Base-by-base conservation (phyloP, 2,329 filamentous ascomycete genomes). In the Colletotrichum theobromicola region DNA sequence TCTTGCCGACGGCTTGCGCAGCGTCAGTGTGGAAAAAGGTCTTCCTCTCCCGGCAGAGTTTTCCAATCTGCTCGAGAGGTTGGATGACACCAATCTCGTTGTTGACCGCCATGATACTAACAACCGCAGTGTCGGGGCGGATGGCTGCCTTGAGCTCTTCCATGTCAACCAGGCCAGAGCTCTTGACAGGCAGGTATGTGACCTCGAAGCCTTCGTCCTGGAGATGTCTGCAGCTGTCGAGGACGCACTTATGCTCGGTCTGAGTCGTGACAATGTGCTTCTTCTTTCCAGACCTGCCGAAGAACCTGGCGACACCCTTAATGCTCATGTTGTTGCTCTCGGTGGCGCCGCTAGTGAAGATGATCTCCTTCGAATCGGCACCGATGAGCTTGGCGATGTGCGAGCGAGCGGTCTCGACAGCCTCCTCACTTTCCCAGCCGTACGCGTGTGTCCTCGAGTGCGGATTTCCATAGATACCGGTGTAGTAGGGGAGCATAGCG, bases 311-410 rank as follows among this genome's bases (percentile, higher is more conserved):
- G 10, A 99, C 96, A 77, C 97, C 97, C 87, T 99, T 99, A 87
- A 99, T 95, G 85, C 95, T 98, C 97, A 99, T 99, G 81, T 99
- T 99, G 86, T 99, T 99, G 83, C 95, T 98, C 87, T 99, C 97
- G 0, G 97, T 99, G 18, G 97, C 97, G 70, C 97, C 97, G 80
- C 96, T 98, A 8, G 97, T 99, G 86, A 99, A 98, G 80, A 99
- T 97, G 78, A 99, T 98, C 83, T 99, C 97, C 86, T 99, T 99
- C 7, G 97, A 88, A 83, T 99, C 95, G 32, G 97, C 97, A 30
- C 96, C 96, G 78, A 99, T 97, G 70, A 99, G 90, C 50, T 89
- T 90, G 4, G 97, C 97, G 77, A 98, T 90, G 81, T 98, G 91
- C 79, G 90, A 90, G 80, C 97, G 92, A 57, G 97, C 96, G 76